Percentiles rank a stretch among this genome's conserved stretches.
phyloP scores from a whole-genome alignment of 2,329 filamentous ascomycete species.

The Fusarium metavorans region DNA sequence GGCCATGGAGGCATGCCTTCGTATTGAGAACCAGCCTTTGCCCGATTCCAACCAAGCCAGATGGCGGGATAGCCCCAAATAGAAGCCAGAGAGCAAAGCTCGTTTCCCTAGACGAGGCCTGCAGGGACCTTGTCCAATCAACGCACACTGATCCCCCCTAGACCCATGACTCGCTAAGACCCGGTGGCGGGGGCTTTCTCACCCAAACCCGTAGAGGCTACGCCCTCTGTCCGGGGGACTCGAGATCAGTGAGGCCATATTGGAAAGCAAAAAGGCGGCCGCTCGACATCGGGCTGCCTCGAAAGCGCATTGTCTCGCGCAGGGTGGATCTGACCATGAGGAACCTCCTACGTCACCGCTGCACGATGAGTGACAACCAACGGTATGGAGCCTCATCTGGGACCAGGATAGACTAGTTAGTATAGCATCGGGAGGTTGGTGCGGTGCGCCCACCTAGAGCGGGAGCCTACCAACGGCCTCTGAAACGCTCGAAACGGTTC shows the following conservation, averaged over 20 bases:
- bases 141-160: constrained; percentile 26
- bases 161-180: constrained; percentile 46
- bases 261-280: constrained; percentile 32
- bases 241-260: constrained; percentile 44
- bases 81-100: constrained; percentile 45
- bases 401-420: constrained; percentile 7
- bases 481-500: neutral
- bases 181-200: constrained; percentile 41
- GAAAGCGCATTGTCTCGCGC: constrained; percentile 16
- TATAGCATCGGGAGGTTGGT: neutral
- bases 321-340: constrained; percentile 17
- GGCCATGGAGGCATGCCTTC: constrained; percentile 42
- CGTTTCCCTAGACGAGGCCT: constrained; percentile 45
- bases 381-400: constrained; percentile 30
- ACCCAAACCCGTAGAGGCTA: constrained; percentile 33
- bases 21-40: constrained; percentile 45
- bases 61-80: constrained; percentile 46
- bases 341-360: constrained; percentile 40
- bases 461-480: neutral
- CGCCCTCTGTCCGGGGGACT: constrained; percentile 19
- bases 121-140: constrained; percentile 43
- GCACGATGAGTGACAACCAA: constrained; percentile 23
- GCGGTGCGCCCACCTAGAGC: neutral
- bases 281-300: constrained; percentile 21
- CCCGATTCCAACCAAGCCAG: constrained; percentile 43